A percentile compares a stretch with the other conserved stretches of the same genome.
These are phyloP conservation scores for Candida peoriensis DNA, from an alignment of 805 yeast species.

Conservation along the genomic window DNA sequence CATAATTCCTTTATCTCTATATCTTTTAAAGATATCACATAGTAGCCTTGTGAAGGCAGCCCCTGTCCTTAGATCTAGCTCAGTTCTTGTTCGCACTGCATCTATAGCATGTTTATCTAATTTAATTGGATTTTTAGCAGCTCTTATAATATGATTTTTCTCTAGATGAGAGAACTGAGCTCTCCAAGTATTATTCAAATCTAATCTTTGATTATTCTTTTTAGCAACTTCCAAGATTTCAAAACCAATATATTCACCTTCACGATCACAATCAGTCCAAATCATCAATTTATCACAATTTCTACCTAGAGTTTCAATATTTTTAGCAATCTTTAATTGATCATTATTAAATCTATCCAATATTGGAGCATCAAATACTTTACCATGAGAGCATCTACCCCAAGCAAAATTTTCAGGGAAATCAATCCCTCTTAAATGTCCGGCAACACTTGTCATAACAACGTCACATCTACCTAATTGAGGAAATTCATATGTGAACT, in stretches of 20 bases:
- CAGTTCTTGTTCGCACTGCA: slow-evolving; percentile 84
- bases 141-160: slow-evolving; percentile 60
- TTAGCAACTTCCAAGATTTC: slow-evolving; percentile 73
- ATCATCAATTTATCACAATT: slow-evolving; percentile 66
- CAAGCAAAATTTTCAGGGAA: slow-evolving; percentile 59
- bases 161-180: slow-evolving; percentile 89
- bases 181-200: slow-evolving; percentile 50
- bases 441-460: slow-evolving; percentile 89
- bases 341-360: slow-evolving; percentile 34
- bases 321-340: slow-evolving; percentile 48
- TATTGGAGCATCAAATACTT: slow-evolving; percentile 69
- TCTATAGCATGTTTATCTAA: slow-evolving; percentile 66
- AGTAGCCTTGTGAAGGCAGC: slow-evolving; percentile 81
- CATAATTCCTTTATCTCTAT: slow-evolving; percentile 14
- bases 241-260: slow-evolving; percentile 89
- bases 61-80: slow-evolving; percentile 86
- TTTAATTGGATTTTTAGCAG: slow-evolving; percentile 63
- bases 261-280: slow-evolving; percentile 99
- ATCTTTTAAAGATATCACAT: slow-evolving; percentile 43
- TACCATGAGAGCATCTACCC: slow-evolving; percentile 61
- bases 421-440: slow-evolving; percentile 68
- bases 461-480: slow-evolving; percentile 63
- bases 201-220: slow-evolving; percentile 39
- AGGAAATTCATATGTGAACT: slow-evolving; percentile 64
- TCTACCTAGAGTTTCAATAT: slow-evolving; percentile 63